Evolutionary conservation across 2,329 filamentous ascomycete genomes (phyloP).

Genomic region (Pezicula neosporulosa): DNA sequence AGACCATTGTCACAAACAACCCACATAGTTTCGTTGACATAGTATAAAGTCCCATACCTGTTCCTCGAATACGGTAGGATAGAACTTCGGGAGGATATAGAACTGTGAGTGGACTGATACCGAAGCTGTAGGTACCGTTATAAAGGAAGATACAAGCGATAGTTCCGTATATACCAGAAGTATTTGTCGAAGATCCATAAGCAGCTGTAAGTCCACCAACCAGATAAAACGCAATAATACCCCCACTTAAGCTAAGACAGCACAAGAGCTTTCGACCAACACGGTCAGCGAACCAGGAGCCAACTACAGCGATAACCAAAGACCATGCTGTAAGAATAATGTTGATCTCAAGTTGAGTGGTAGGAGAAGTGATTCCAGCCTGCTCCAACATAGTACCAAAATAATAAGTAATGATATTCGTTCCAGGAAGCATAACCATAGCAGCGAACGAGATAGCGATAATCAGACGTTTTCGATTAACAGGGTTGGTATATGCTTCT

Average conservation of each 20-base stretch:
- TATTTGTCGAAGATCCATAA: constrained; percentile 1
- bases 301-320: constrained; percentile 10
- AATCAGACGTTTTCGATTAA: constrained; percentile 8
- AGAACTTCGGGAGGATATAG: constrained; percentile 44
- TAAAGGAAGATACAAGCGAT: constrained; percentile 47
- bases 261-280: constrained; percentile 36
- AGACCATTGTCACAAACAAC: constrained; percentile 10
- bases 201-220: constrained; percentile 42
- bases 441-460: constrained; percentile 6
- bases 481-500: constrained; percentile 19
- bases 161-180: constrained; percentile 33
- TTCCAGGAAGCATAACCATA: constrained; percentile 9
- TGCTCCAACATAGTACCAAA: constrained; percentile 25
- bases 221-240: constrained; percentile 41
- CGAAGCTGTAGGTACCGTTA: constrained; percentile 44
- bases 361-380: constrained; percentile 15
- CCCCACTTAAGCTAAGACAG: constrained; percentile 1
- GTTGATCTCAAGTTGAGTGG: constrained; percentile 24
- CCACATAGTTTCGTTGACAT: constrained; percentile 24
- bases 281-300: constrained; percentile 32
- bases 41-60: constrained; percentile 29
- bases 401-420: constrained; percentile 30
- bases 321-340: constrained; percentile 30
- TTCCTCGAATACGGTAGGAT: constrained; percentile 27
- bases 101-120: constrained; percentile 36